phyloP scores from a whole-genome alignment of 768 basidiomycete species.

The Leccinum uliginosum region DNA sequence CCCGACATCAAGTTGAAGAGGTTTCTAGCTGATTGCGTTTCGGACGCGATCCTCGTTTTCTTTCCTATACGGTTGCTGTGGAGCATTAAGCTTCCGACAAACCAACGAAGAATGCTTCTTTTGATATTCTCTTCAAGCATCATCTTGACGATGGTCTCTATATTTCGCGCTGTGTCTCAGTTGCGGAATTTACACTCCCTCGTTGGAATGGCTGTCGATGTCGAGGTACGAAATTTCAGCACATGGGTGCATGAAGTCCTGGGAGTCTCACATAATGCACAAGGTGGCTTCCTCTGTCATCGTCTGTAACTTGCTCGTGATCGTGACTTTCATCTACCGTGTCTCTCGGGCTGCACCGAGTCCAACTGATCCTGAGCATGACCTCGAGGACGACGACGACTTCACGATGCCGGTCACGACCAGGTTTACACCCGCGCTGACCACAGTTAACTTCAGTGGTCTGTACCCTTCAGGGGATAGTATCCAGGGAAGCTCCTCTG shows the following conservation, averaged over 20 bases:
- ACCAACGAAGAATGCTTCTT: slow-evolving; percentile 14
- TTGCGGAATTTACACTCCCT: slow-evolving; percentile 4
- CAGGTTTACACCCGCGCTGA: slow-evolving; percentile 6
- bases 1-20: neutral
- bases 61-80: slow-evolving; percentile 9
- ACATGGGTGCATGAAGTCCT: neutral
- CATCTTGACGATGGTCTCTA: slow-evolving; percentile 7
- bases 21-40: slow-evolving; percentile 20
- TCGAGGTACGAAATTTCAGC: slow-evolving; percentile 7
- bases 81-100: slow-evolving; percentile 11
- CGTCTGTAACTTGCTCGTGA: slow-evolving; percentile 20
- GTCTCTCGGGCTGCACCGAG: neutral
- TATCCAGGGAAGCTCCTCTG: neutral
- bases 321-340: slow-evolving; percentile 17
- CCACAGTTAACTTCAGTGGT: slow-evolving; percentile 10
- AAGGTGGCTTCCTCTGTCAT: slow-evolving; percentile 16
- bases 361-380: neutral
- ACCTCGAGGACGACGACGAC: slow-evolving; percentile 5
- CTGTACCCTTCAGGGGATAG: neutral
- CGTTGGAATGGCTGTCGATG: slow-evolving; percentile 8
- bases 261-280: neutral
- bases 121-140: slow-evolving; percentile 10
- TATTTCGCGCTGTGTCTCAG: slow-evolving; percentile 15
- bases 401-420: slow-evolving; percentile 1
- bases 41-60: slow-evolving; percentile 15